These are phyloP conservation scores for Pugionium cornutum DNA, from an alignment of 345 rosid genomes.

Conservation along the genomic window DNA sequence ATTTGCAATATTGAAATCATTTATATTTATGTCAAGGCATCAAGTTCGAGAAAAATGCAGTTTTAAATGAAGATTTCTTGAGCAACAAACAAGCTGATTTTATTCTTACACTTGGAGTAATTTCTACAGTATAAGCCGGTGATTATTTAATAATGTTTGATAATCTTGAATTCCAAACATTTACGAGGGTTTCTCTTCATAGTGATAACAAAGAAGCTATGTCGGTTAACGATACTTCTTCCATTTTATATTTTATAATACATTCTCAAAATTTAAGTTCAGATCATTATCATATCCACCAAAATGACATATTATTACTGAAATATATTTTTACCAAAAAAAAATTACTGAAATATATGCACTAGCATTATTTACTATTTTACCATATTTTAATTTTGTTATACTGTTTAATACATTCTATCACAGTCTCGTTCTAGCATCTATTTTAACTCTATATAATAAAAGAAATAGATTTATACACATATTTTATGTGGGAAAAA, in stretches of 20 bases:
- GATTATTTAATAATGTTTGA: neutral
- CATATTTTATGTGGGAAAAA: too few relatives aligned
- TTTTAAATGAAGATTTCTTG: constrained; percentile 22
- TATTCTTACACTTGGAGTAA: constrained; percentile 9
- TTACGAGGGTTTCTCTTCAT: neutral
- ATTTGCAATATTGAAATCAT: neutral
- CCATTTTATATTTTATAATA: neutral
- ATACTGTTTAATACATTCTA: neutral
- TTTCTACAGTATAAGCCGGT: constrained; percentile 13
- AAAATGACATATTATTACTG: neutral
- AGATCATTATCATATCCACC: too few relatives aligned
- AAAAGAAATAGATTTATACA: neutral
- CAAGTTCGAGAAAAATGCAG: neutral
- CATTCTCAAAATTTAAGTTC: neutral
- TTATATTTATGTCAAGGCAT: constrained; percentile 5
- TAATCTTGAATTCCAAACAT: constrained; percentile 10
- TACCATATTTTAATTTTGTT: neutral
- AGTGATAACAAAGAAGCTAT: neutral
- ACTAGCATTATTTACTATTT: too few relatives aligned
- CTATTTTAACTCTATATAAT: neutral
- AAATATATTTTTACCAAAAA: too few relatives aligned
- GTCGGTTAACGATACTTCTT: neutral
- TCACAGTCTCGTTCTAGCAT: neutral
- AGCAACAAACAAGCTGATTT: constrained; percentile 32
- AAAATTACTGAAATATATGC: too few relatives aligned